Base-by-base conservation (phyloP, 371 early-diverging fungal genomes). In the Actinomortierella wolfii region DNA sequence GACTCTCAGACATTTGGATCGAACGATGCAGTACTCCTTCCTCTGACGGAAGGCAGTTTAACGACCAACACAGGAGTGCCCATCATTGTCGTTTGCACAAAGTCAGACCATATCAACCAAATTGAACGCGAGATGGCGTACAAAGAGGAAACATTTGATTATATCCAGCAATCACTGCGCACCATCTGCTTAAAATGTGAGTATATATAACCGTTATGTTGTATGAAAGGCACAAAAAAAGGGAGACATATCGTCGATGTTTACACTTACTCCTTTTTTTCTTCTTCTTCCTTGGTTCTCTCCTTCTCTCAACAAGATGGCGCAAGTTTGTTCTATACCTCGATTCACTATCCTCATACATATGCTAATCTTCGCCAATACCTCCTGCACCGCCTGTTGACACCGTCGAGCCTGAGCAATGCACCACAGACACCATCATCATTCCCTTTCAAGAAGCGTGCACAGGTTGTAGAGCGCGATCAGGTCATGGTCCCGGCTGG, bases 81-180 rank as follows among this genome's bases (percentile, higher is more conserved):
- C 1, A 81, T 96, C 24, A 79, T 92, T 20, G 79, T 97, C 14
- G 96, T 95, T 18, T 95, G 96, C 76, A 82, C 90, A 69, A 96
- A 97, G 94, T 85, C 94, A 21, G 97, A 97, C 65, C 71, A 84
- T 17, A 87, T 92, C 55, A 82, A 82, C 60, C 78, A 73, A 50
- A 73, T 95, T 55, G 96, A 95, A 74, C 88, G 91, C 44, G 92
- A 94, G 50, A 79, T 83, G 46, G 94, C 91, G 24, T 96, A 88
- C 78, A 89, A 88, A 71, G 97, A 97, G 56, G 95, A 94, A 53
- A 88, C 89, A 47, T 96, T 97, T 76, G 98, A 97, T 76, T 96
- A 89, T 78, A 94, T 97, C 67, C 97, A 97, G 76, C 97, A 96
- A 70, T 86, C 87, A 23, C 79, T 97, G 48, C 89, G 98, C 51